These are phyloP conservation scores for Aaosphaeria arxii DNA, from an alignment of 2,329 filamentous ascomycete species.

Conservation along the genomic window DNA sequence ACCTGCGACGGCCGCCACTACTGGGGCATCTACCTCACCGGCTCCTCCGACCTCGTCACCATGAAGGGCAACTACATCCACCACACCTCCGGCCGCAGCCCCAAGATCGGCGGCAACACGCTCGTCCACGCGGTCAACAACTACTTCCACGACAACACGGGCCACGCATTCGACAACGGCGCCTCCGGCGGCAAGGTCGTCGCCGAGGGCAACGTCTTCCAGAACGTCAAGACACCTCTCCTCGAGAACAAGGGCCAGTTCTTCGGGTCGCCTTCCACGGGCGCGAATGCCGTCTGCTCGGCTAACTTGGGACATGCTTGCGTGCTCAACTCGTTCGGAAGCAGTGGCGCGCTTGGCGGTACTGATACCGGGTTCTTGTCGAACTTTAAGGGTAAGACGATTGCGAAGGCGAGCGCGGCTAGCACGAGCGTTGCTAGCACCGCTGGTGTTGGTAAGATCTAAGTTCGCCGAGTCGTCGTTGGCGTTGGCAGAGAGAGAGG, in stretches of 20 bases:
- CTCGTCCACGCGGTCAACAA: slow-evolving; percentile 62
- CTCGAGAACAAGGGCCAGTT: slow-evolving; percentile 43
- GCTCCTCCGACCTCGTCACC: slow-evolving; percentile 56
- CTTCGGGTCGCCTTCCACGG: slow-evolving; percentile 35
- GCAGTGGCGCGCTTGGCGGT: slow-evolving; percentile 22
- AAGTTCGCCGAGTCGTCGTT: background rate
- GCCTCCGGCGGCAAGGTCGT: slow-evolving; percentile 41
- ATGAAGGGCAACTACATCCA: slow-evolving; percentile 61
- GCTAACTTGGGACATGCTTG: slow-evolving; percentile 50
- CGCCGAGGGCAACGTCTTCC: slow-evolving; percentile 58
- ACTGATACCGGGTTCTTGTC: slow-evolving; percentile 48
- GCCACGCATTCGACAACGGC: slow-evolving; percentile 56
- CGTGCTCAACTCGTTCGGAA: slow-evolving; percentile 45
- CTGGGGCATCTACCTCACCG: slow-evolving; percentile 58
- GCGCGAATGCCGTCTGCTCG: slow-evolving; percentile 42
- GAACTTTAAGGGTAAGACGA: slow-evolving; percentile 53
- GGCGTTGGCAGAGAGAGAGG: no score
- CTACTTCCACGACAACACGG: slow-evolving; percentile 55
- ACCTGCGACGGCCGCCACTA: slow-evolving; percentile 55
- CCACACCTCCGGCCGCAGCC: slow-evolving; percentile 55
- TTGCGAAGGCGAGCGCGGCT: slow-evolving; percentile 45
- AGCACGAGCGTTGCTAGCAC: slow-evolving; percentile 38
- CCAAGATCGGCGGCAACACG: slow-evolving; percentile 56
- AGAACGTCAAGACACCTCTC: slow-evolving; percentile 47
- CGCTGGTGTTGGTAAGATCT: slow-evolving; percentile 46